A percentile compares a stretch with the other conserved stretches of the same genome.
Evolutionary conservation across 345 rosid species (phyloP).

Genomic region (Populus euphratica): DNA sequence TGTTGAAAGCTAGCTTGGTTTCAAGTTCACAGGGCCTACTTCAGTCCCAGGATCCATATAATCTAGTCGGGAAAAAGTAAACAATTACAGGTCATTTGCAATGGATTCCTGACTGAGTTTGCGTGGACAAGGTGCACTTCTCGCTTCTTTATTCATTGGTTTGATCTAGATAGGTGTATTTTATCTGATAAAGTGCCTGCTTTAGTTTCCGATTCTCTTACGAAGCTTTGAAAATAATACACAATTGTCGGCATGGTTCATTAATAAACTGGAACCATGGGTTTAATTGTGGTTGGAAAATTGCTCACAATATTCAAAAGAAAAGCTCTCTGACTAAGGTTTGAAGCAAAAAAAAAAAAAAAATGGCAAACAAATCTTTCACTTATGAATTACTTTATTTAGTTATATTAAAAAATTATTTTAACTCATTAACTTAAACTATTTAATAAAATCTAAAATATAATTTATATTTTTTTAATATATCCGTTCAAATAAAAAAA

Average conservation of each 20-base stretch:
- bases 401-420: not conserved
- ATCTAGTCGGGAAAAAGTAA: too few species aligned
- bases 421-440: accelerated
- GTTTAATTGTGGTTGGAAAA: too few species aligned
- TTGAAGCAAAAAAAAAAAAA: too few species aligned
- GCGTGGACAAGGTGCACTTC: too few species aligned
- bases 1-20: slow-evolving; percentile 13
- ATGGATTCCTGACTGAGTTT: not conserved
- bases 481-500: accelerated
- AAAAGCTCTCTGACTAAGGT: not conserved
- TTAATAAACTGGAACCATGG: too few species aligned
- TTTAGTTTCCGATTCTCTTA: not conserved
- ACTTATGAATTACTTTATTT: not conserved
- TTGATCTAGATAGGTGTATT: not conserved
- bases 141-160: not conserved
- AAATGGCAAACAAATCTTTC: not conserved
- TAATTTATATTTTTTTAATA: too few species aligned
- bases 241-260: not conserved
- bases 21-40: not conserved
- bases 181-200: not conserved
- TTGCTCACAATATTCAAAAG: too few species aligned
- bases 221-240: not conserved
- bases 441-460: accelerated
- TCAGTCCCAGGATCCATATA: not conserved
- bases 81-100: not conserved